phyloP scores from a whole-genome alignment of 1,284 basidiomycete species.

The Phylloboletellus chloephorus region DNA sequence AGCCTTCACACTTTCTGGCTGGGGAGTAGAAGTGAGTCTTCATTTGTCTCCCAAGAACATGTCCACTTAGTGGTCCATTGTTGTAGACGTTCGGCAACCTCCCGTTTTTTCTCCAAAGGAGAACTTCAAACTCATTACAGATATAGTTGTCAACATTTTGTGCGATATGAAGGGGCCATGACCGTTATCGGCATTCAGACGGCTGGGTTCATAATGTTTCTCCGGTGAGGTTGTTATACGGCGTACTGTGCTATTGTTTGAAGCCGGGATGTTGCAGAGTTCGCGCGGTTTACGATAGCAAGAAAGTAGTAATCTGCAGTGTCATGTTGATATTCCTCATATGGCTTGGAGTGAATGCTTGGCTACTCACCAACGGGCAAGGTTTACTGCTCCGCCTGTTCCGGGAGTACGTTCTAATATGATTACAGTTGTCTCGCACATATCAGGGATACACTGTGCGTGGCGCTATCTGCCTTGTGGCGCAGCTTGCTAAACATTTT shows the following conservation, averaged over 20 bases:
- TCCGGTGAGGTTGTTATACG: conserved; percentile 32
- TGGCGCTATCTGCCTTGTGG: background rate
- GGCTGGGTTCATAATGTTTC: conserved; percentile 42
- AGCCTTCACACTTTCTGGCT: conserved; percentile 37
- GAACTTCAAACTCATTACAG: conserved; percentile 1
- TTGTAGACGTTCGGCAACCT: conserved; percentile 13
- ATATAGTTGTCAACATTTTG: conserved; percentile 20
- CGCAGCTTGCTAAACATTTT: background rate
- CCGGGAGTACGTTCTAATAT: conserved; percentile 1
- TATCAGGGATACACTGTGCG: conserved; percentile 14
- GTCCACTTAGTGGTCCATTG: background rate
- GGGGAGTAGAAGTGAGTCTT: conserved; percentile 32
- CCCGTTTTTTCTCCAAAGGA: background rate
- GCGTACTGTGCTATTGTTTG: background rate
- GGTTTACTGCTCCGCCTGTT: conserved; percentile 13
- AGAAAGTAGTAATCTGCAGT: conserved; percentile 21
- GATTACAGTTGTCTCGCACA: conserved; percentile 18
- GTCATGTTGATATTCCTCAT: conserved; percentile 26
- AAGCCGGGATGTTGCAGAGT: conserved; percentile 5
- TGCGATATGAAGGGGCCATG: conserved; percentile 41
- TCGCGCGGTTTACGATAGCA: conserved; percentile 17
- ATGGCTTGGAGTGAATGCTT: conserved; percentile 37
- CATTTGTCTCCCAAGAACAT: background rate
- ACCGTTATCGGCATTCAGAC: conserved; percentile 39
- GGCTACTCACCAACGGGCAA: conserved; percentile 33